Conservation (phyloP, 768 basidiomycete species). For the Pleurotus sapidus region DNA sequence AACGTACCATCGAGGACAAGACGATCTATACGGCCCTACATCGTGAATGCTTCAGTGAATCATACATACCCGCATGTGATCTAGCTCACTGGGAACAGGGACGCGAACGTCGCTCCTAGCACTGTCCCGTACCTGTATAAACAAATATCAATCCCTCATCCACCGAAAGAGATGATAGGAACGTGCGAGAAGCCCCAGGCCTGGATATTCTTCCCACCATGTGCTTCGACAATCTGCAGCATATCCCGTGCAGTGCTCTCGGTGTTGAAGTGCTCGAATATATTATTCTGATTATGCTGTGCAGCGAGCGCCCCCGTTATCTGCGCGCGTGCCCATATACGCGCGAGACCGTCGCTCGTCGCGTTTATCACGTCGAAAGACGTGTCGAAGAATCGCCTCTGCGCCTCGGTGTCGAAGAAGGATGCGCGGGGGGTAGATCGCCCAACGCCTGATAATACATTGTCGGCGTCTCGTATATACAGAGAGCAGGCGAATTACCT, state of each 20-base stretch:
- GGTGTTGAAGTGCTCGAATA: slow-evolving; percentile 29
- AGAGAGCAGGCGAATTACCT: slow-evolving; percentile 22
- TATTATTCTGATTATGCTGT: slow-evolving; percentile 23
- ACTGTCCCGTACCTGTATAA: slow-evolving; percentile 21
- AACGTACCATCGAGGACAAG: slow-evolving; percentile 27
- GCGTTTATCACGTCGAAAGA: slow-evolving; percentile 17
- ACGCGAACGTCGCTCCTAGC: slow-evolving; percentile 29
- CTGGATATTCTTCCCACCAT: slow-evolving; percentile 28
- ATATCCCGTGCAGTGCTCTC: slow-evolving; percentile 37
- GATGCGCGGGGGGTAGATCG: slow-evolving; percentile 31
- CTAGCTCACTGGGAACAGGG: slow-evolving; percentile 28
- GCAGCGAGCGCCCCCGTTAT: slow-evolving; percentile 27
- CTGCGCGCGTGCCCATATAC: slow-evolving; percentile 28
- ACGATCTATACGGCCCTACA: slow-evolving; percentile 27
- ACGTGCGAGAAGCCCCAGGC: slow-evolving; percentile 27
- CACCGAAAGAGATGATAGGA: background rate
- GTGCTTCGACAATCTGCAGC: slow-evolving; percentile 29
- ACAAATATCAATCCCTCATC: background rate
- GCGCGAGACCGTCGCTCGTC: slow-evolving; percentile 21
- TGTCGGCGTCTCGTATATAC: background rate
- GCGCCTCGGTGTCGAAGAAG: slow-evolving; percentile 31
- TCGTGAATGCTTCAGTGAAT: background rate
- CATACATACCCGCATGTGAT: background rate
- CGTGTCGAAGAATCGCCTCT: slow-evolving; percentile 25
- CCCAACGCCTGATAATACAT: slow-evolving; percentile 24